Conservation (phyloP, 1,139 yeast species). For the Candida sp. region DNA sequence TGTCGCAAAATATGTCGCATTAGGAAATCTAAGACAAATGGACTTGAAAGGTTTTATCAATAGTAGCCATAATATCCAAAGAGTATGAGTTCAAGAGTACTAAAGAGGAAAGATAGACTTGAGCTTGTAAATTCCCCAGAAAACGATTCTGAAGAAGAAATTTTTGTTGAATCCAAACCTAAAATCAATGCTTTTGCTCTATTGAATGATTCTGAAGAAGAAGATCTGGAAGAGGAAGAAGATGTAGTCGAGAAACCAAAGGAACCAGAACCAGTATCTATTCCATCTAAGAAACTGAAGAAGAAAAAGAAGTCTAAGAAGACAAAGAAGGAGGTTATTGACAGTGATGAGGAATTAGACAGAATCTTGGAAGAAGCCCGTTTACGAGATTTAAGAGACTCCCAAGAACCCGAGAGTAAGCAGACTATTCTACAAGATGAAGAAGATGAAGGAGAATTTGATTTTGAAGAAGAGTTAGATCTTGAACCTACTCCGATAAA, state of each 20-base stretch:
- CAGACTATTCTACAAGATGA: constrained; percentile 10
- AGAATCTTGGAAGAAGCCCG: constrained; percentile 31
- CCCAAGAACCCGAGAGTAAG: constrained; percentile 5
- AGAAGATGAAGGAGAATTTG: constrained; percentile 24
- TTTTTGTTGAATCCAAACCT: constrained; percentile 11
- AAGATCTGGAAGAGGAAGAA: constrained; percentile 26
- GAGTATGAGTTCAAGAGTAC: constrained; percentile 69
- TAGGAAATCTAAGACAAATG: too few species aligned
- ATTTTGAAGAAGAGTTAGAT: constrained; percentile 29
- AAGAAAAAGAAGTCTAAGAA: constrained; percentile 15
- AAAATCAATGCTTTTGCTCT: constrained; percentile 54
- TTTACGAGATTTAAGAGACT: constrained; percentile 26
- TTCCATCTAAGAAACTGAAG: constrained; percentile 11
- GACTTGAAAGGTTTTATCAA: too few species aligned
- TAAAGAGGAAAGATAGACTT: constrained; percentile 48
- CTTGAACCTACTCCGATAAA: constrained; percentile 38
- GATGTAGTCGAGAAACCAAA: constrained; percentile 16
- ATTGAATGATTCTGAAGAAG: constrained; percentile 38
- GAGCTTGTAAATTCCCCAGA: constrained; percentile 23
- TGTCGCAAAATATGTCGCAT: too few species aligned
- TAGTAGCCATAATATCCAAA: background rate
- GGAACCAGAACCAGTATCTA: background rate
- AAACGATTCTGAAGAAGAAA: constrained; percentile 10
- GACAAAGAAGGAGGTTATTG: constrained; percentile 17
- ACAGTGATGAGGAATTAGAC: constrained; percentile 43